Percentiles rank a stretch among this genome's conserved stretches.
Conservation (phyloP, 2,329 filamentous ascomycete species). For the Colletotrichum plurivorum region DNA sequence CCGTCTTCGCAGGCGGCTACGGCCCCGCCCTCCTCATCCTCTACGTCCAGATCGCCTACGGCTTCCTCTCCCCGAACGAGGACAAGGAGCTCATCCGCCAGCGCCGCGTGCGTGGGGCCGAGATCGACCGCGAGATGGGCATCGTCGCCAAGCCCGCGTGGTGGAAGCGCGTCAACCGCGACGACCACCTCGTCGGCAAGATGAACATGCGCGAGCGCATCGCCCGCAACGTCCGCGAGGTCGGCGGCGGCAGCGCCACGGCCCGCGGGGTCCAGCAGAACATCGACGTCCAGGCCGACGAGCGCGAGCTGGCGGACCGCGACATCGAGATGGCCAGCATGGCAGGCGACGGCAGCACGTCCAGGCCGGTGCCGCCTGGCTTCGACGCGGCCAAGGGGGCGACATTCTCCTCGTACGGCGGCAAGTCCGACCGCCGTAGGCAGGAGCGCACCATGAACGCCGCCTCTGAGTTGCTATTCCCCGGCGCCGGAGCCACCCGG, state of each 20-base stretch:
- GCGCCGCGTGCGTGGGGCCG: slow-evolving; percentile 68
- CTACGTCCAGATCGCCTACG: slow-evolving; percentile 66
- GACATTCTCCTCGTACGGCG: slow-evolving; percentile 52
- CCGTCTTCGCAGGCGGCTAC: slow-evolving; percentile 76
- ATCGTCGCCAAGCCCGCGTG: slow-evolving; percentile 74
- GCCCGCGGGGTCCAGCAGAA: slow-evolving; percentile 57
- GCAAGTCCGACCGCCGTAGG: slow-evolving; percentile 61
- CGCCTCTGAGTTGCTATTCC: slow-evolving; percentile 65
- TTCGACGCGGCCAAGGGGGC: slow-evolving; percentile 41
- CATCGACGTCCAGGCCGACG: slow-evolving; percentile 53
- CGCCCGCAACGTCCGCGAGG: slow-evolving; percentile 67
- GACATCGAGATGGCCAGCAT: slow-evolving; percentile 58
- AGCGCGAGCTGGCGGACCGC: slow-evolving; percentile 48
- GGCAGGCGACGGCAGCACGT: slow-evolving; percentile 28
- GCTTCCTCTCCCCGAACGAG: slow-evolving; percentile 77
- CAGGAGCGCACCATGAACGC: slow-evolving; percentile 59
- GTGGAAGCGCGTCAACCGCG: slow-evolving; percentile 71
- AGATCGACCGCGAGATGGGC: slow-evolving; percentile 73
- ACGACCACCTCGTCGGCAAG: slow-evolving; percentile 54
- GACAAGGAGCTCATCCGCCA: slow-evolving; percentile 77
- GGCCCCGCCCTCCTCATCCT: slow-evolving; percentile 71
- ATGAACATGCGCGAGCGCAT: slow-evolving; percentile 66
- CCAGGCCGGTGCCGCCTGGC: slow-evolving; percentile 43
- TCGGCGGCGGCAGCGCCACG: slow-evolving; percentile 64
- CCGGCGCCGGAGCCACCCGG: slow-evolving; percentile 51